Evolutionary conservation across 2,329 filamentous ascomycete genomes (phyloP), one percentile per base, ranked within the genome.

Genomic region (Trichoderma aggressivum): DNA sequence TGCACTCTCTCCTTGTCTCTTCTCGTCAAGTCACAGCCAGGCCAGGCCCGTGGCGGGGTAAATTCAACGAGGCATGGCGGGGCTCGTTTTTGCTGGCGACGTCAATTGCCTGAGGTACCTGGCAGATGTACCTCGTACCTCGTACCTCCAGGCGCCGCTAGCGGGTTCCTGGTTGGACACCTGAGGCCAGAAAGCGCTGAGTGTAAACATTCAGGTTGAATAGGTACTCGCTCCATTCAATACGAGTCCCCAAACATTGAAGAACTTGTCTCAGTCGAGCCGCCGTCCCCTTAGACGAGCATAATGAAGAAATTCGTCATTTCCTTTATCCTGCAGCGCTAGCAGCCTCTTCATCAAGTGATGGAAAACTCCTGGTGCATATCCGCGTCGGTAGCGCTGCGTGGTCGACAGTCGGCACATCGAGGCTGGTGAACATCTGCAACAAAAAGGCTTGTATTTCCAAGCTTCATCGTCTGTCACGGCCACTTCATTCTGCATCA

Each of bases 21-120:
- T 28, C 39, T 43, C 55, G 60, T 34, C 34, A 65, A 64, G 50
- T 69, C 65, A 65, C 73, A 72, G 69, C 73, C 32, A 66, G 26
- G n/a, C n/a, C 26, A 28, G 36, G 71, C 67, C 63, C 72, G 77
- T 80, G 79, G 79, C 79, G 79, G 79, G 79, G 79, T 81, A 78
- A 78, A 79, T 76, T 76, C 26, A 62, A 50, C 63, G 28, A 39
- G 63, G 11, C 50, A 70, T 72, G 71, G 71, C 53, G 71, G 71
- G 71, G 71, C 67, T 70, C 24, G 30, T 53, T 36, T 39, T 59
- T 72, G 65, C 43, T 34, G 39, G 24, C 67, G 47, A 63, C 67
- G 58, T 61, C 55, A 68, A 60, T 58, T 34, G 65, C 50, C 36
- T 3, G 32, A 59, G 55, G 65, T 68, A 68, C 65, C 36, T 24